phyloP scores from a whole-genome alignment of 169 alveolate species.

The Eimeria nieschulzi region DNA sequence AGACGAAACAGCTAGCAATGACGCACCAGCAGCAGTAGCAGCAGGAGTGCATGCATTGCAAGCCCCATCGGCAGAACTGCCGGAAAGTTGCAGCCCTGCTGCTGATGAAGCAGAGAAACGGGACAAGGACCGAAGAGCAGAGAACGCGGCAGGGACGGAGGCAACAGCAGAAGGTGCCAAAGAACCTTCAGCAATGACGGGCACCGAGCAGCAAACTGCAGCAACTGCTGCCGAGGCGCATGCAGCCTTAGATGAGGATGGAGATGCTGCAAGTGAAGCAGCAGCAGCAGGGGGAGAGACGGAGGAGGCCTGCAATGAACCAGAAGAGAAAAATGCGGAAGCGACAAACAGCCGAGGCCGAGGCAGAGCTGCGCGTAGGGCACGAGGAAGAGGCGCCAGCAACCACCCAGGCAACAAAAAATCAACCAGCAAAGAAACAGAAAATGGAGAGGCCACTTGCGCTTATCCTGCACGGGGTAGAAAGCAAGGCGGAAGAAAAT shows the following conservation, averaged over 20 bases:
- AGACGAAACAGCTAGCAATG: background rate
- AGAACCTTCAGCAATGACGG: background rate
- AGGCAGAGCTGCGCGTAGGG: too few species aligned
- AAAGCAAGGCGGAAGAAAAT: too few species aligned
- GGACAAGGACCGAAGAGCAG: background rate
- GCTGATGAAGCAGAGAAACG: background rate
- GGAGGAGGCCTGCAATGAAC: background rate
- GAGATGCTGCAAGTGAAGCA: background rate
- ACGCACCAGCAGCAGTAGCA: background rate
- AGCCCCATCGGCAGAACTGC: too few species aligned
- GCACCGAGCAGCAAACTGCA: background rate
- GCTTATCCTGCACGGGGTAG: too few species aligned
- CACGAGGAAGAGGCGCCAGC: too few species aligned
- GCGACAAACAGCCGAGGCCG: background rate
- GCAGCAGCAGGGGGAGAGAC: background rate
- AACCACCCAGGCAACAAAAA: too few species aligned
- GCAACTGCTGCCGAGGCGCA: background rate
- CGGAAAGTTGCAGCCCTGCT: background rate
- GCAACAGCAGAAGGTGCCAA: background rate
- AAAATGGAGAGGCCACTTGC: too few species aligned
- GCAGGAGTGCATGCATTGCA: background rate
- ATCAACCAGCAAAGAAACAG: too few species aligned
- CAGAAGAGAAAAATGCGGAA: background rate
- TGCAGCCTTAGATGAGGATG: background rate
- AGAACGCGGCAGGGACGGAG: background rate